A percentile compares a stretch with the other conserved stretches of the same genome.
Evolutionary conservation across 257 asterid genomes (phyloP).

Genomic region (Scutellaria baicalensis): DNA sequence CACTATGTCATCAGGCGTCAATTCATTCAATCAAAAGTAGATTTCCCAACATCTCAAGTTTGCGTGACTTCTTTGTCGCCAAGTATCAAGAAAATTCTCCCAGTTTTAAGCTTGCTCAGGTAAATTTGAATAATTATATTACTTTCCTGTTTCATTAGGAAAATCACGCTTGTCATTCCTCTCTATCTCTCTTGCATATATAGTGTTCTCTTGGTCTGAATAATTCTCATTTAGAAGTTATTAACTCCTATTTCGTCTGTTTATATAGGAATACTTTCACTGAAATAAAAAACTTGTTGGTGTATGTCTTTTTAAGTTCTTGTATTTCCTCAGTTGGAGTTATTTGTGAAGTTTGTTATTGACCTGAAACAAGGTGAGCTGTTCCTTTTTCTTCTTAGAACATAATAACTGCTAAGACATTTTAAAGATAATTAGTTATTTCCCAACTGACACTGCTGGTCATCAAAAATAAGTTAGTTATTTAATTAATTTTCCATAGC

Average conservation of each 20-base stretch:
- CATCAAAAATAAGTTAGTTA: not conserved
- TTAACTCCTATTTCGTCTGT: not conserved
- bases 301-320: not conserved
- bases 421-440: not conserved
- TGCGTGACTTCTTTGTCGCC: constrained; percentile 89
- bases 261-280: not conserved
- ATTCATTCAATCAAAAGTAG: constrained; percentile 94
- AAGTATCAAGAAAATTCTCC: constrained; percentile 90
- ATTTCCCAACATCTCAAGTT: constrained; percentile 72
- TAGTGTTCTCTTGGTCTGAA: not conserved
- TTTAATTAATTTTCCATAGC: not conserved
- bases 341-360: not conserved
- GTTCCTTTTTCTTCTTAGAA: not conserved
- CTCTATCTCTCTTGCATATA: not conserved
- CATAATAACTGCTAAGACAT: not conserved
- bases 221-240: not conserved
- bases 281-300: not conserved
- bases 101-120: constrained; percentile 95
- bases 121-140: constrained; percentile 22
- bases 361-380: not conserved
- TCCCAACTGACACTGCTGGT: not conserved
- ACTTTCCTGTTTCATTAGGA: not conserved
- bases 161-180: not conserved
- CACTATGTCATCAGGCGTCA: constrained; percentile 61
- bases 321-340: not conserved